Base-by-base conservation (phyloP, 352 stramenopile species). In the Halophytophthora batemanensis region DNA sequence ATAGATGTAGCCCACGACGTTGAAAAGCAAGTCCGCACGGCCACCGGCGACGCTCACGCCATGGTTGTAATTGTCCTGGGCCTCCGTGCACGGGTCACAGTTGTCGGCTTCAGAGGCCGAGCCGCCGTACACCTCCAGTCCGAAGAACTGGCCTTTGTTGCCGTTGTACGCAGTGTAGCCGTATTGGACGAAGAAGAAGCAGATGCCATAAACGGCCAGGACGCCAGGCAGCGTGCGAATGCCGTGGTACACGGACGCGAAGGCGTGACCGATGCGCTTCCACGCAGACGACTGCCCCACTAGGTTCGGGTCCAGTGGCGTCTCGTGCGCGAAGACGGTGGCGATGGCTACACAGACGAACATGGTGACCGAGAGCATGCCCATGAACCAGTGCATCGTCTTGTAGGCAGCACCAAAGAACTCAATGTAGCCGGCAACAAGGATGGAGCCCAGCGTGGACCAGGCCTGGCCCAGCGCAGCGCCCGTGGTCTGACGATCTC, bases 111-210 rank as follows among this genome's bases (percentile, higher is more conserved):
- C 67, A 13, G 61, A 55, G 7, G 71, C 42, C 0, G 31, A 37
- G 10, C 74, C 71, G n/a, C 49, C 44, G 38, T 74, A 78, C 17
- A 85, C 74, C 29, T 72, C 66, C 13, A 81, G 36, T 6, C 74
- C 74, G 34, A 82, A 85, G 54, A 82, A 85, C 47, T 81, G 69
- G 2, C 74, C 71, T 48, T 85, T 85, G 56, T 73, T 75, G 36
- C 71, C 66, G 50, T 79, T 81, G 63, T 85, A 85, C 13, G 74
- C 62, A 13, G 71, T 81, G 64, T 63, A 81, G 4, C 71, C 71
- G 40, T 81, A 85, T 35, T 66, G 47, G 4, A 75, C 50, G 50
- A 69, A 70, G 50, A 79, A 74, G 45, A 81, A 66, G 42, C 66
- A 59, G 15, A 74, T 41, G 0, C 53, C 33, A 53, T 75, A 85